A percentile compares a stretch with the other conserved stretches of the same genome.
Evolutionary conservation across 2,329 filamentous ascomycete genomes (phyloP).

Genomic region (Ophiocordyceps polyrhachis-furcata): DNA sequence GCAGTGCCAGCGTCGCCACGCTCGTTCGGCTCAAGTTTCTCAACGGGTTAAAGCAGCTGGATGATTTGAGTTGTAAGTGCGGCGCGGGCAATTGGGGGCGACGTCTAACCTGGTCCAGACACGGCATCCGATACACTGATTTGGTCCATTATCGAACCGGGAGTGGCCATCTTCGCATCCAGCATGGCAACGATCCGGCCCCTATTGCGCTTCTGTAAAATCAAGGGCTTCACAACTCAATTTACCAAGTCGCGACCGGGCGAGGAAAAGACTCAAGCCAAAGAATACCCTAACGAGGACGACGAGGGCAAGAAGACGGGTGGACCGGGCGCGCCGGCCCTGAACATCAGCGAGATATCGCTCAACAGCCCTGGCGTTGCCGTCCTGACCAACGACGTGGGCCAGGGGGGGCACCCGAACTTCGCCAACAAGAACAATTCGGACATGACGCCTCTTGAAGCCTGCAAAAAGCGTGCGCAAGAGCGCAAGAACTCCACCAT

Average conservation of each 20-base stretch:
- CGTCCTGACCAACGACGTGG: neutral
- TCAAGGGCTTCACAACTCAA: constrained; percentile 25
- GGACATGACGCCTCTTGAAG: neutral
- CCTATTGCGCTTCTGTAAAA: constrained; percentile 27
- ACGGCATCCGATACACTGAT: constrained; percentile 32
- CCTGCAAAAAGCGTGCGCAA: neutral
- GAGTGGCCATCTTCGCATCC: constrained; percentile 33
- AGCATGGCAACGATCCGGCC: constrained; percentile 36
- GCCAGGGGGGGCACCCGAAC: neutral
- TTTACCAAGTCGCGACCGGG: neutral
- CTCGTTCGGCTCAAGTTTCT: constrained; percentile 31
- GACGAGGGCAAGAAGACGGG: neutral
- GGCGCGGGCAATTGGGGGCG: neutral
- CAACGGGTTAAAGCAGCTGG: constrained; percentile 21
- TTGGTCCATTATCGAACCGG: constrained; percentile 38
- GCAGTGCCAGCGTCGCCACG: constrained; percentile 33
- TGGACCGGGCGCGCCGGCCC: neutral
- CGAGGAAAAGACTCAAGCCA: neutral
- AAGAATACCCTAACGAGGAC: neutral
- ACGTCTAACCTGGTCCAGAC: constrained; percentile 13
- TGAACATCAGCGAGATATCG: neutral
- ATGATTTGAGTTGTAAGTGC: constrained; percentile 28
- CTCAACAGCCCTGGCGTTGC: neutral
- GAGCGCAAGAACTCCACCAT: neutral
- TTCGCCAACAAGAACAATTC: neutral